phyloP scores from a whole-genome alignment of 768 basidiomycete species.

The Lactarius hengduanensis region DNA sequence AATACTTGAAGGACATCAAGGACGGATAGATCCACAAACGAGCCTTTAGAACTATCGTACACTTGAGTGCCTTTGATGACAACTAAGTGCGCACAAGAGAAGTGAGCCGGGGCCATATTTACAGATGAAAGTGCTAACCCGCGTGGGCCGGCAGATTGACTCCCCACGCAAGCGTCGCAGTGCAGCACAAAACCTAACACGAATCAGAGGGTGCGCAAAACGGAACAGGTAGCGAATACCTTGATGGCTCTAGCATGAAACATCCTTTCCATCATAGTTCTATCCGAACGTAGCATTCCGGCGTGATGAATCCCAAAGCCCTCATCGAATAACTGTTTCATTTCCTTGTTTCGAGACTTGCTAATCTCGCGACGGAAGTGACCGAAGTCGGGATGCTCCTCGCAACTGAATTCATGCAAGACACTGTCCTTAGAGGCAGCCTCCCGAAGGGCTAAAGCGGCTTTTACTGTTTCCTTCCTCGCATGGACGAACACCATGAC shows the following conservation, averaged over 20 bases:
- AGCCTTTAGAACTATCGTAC: constrained; percentile 87
- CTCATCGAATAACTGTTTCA: constrained; percentile 88
- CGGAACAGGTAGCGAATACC: constrained; percentile 42
- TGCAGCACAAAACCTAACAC: constrained; percentile 89
- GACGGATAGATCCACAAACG: constrained; percentile 89
- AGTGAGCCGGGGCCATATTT: constrained; percentile 10
- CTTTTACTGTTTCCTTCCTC: constrained; percentile 95
- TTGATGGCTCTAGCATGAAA: constrained; percentile 91
- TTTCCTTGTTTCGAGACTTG: constrained; percentile 88
- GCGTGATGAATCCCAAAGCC: constrained; percentile 99
- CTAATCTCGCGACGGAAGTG: constrained; percentile 76
- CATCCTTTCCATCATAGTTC: constrained; percentile 94
- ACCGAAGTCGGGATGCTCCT: constrained; percentile 76
- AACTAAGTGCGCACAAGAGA: constrained; percentile 45
- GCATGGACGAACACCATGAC: constrained; percentile 99
- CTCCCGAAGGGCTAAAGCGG: constrained; percentile 78
- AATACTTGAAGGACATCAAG: constrained; percentile 97
- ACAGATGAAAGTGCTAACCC: constrained; percentile 45
- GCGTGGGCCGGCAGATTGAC: constrained; percentile 99
- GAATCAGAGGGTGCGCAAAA: constrained; percentile 1
- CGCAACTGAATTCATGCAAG: constrained; percentile 74
- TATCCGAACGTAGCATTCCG: constrained; percentile 92
- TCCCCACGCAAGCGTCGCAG: constrained; percentile 98
- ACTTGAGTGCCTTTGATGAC: constrained; percentile 97
- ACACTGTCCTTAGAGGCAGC: constrained; percentile 68